Evolutionary conservation across 2,329 filamentous ascomycete species (phyloP).

Genomic region (Arthrobotrys conoides): DNA sequence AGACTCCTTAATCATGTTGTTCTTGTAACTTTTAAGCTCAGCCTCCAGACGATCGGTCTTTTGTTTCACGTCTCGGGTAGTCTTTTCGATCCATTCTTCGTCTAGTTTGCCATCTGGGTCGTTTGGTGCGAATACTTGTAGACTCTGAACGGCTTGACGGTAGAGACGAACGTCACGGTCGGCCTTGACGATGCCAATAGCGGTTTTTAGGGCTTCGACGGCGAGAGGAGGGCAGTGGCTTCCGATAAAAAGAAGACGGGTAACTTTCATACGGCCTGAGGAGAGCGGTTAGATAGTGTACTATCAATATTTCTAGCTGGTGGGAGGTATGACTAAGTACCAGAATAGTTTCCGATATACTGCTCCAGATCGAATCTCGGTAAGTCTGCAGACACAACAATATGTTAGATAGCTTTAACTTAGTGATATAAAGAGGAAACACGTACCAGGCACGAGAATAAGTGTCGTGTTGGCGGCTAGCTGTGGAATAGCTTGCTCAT

Average conservation of each 20-base stretch:
- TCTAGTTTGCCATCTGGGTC: slow-evolving; percentile 80
- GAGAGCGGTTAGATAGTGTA: neutral
- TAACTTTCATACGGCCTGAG: slow-evolving; percentile 53
- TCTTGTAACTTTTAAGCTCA: slow-evolving; percentile 93
- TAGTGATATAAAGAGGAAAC: neutral
- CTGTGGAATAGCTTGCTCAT: slow-evolving; percentile 26
- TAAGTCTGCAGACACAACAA: slow-evolving; percentile 73
- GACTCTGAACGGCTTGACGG: slow-evolving; percentile 75
- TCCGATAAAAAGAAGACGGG: slow-evolving; percentile 84
- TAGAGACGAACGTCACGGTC: slow-evolving; percentile 82
- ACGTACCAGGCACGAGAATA: slow-evolving; percentile 45
- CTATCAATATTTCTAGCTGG: neutral
- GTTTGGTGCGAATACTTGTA: slow-evolving; percentile 75
- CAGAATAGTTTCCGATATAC: slow-evolving; percentile 90
- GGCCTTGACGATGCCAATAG: slow-evolving; percentile 80
- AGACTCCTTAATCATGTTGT: slow-evolving; percentile 97
- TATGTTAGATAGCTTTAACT: neutral
- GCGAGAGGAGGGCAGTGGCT: slow-evolving; percentile 81
- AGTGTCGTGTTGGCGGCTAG: slow-evolving; percentile 2
- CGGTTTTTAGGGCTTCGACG: slow-evolving; percentile 83
- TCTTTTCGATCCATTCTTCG: slow-evolving; percentile 78
- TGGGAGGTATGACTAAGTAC: slow-evolving; percentile 69
- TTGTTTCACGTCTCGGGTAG: slow-evolving; percentile 74
- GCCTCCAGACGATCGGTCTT: slow-evolving; percentile 83
- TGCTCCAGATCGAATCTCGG: slow-evolving; percentile 93